Conservation (phyloP, 2,329 filamentous ascomycete genomes). For the Trichothecium roseum region DNA sequence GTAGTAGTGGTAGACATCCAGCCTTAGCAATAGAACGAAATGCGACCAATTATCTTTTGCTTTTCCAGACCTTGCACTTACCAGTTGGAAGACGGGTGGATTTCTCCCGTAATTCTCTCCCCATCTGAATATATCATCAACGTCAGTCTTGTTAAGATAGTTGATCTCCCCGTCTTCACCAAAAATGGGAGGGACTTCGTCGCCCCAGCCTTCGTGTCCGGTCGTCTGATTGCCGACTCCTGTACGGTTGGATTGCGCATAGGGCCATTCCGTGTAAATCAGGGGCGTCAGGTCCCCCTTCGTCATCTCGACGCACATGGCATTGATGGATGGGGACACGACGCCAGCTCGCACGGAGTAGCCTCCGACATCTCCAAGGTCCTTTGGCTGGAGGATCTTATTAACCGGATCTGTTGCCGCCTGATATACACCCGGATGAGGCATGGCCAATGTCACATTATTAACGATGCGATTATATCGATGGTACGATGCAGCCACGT, state of each 20-base stretch:
- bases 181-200: slow-evolving; percentile 22
- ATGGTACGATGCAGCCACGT: slow-evolving; percentile 36
- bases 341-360: slow-evolving; percentile 60
- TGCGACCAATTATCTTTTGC: no score
- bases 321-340: slow-evolving; percentile 60
- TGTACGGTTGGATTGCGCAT: slow-evolving; percentile 21
- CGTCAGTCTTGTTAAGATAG: slow-evolving; percentile 44
- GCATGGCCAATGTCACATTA: slow-evolving; percentile 69
- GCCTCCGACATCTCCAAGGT: slow-evolving; percentile 54
- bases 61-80: no score
- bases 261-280: slow-evolving; percentile 52
- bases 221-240: slow-evolving; percentile 21
- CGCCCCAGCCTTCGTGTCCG: slow-evolving; percentile 24
- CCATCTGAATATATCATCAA: slow-evolving; percentile 65
- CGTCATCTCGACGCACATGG: slow-evolving; percentile 60
- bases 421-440: slow-evolving; percentile 56
- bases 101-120: slow-evolving; percentile 37
- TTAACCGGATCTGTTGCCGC: slow-evolving; percentile 54
- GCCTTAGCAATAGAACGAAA: no score
- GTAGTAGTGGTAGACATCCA: background rate
- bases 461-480: slow-evolving; percentile 50
- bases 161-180: slow-evolving; percentile 14
- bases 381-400: slow-evolving; percentile 57
- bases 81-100: slow-evolving; percentile 41
- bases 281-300: slow-evolving; percentile 49